Conservation (phyloP, 495 filamentous ascomycete species). For the Elasticomyces elasticus region DNA sequence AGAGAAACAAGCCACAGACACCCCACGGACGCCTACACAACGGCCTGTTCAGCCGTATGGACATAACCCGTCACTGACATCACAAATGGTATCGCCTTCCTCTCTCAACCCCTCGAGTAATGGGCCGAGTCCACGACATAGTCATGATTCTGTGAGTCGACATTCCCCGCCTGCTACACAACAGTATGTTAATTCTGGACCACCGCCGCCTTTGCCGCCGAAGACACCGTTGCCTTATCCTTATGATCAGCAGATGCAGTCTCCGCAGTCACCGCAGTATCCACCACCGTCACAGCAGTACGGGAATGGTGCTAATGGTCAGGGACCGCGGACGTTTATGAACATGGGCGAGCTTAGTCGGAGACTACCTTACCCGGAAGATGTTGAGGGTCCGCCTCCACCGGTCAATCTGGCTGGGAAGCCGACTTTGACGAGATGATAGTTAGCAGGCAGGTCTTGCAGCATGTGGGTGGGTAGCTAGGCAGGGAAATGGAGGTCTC, state of each 20-base stretch:
- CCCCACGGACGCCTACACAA: slow-evolving; percentile 2
- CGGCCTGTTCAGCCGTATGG: slow-evolving; percentile 7
- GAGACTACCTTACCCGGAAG: slow-evolving; percentile 60
- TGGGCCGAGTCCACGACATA: slow-evolving; percentile 32
- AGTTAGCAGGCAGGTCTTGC: neutral
- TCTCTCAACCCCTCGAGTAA: neutral
- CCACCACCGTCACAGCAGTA: slow-evolving; percentile 9
- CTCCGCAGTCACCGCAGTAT: neutral
- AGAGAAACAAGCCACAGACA: neutral
- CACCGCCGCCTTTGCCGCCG: slow-evolving; percentile 69
- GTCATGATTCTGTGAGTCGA: slow-evolving; percentile 31
- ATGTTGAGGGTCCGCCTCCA: slow-evolving; percentile 69
- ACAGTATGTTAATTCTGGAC: slow-evolving; percentile 31
- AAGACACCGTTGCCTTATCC: slow-evolving; percentile 54
- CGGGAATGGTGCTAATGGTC: slow-evolving; percentile 22
- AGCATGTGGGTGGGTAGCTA: neutral
- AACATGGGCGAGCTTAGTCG: slow-evolving; percentile 25
- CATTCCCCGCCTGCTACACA: slow-evolving; percentile 62
- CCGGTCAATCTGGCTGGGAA: slow-evolving; percentile 76
- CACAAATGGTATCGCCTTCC: slow-evolving; percentile 1
- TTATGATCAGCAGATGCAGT: slow-evolving; percentile 2
- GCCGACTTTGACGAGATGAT: slow-evolving; percentile 34
- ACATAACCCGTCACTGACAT: neutral
- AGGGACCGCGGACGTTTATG: slow-evolving; percentile 25
- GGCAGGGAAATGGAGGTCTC: neutral